These are phyloP conservation scores for Ploettnerulaceae sp. DNA, from an alignment of 2,329 filamentous ascomycete genomes.

Conservation along the genomic window DNA sequence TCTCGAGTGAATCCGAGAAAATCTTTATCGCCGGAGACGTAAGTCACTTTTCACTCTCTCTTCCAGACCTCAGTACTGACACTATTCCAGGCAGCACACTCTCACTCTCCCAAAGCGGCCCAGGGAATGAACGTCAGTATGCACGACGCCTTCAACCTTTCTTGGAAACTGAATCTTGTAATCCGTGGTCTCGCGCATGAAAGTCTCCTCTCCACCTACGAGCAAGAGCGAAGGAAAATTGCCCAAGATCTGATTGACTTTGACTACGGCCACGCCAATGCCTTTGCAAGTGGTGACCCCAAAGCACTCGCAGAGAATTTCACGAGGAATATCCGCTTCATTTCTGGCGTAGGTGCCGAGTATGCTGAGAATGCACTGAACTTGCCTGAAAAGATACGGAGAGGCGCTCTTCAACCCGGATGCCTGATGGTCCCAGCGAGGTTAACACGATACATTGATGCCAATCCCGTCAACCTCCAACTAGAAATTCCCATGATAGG, in stretches of 20 bases:
- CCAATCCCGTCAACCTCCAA: conserved; percentile 72
- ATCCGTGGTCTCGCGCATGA: conserved; percentile 52
- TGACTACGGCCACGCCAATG: conserved; percentile 53
- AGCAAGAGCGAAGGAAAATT: conserved; percentile 55
- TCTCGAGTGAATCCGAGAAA: conserved; percentile 45
- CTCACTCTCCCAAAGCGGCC: conserved; percentile 58
- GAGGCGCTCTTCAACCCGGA: conserved; percentile 38
- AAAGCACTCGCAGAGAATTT: conserved; percentile 64
- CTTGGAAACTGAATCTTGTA: conserved; percentile 49
- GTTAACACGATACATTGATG: conserved; percentile 70
- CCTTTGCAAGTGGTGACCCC: conserved; percentile 57
- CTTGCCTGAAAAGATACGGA: conserved; percentile 45
- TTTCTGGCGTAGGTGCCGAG: conserved; percentile 65
- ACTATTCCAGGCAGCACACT: conserved; percentile 47
- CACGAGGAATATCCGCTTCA: conserved; percentile 65
- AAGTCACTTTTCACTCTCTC: conserved; percentile 31
- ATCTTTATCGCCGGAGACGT: conserved; percentile 52
- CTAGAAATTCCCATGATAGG: conserved; percentile 73
- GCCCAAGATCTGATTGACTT: conserved; percentile 63
- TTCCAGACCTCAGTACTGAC: conserved; percentile 36
- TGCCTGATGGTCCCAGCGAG: conserved; percentile 54
- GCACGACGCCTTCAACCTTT: conserved; percentile 58
- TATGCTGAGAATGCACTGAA: conserved; percentile 62
- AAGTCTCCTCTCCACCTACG: conserved; percentile 54
- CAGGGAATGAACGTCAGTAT: conserved; percentile 55